Conservation (phyloP, 805 yeast species). For the Pichia exigua region DNA sequence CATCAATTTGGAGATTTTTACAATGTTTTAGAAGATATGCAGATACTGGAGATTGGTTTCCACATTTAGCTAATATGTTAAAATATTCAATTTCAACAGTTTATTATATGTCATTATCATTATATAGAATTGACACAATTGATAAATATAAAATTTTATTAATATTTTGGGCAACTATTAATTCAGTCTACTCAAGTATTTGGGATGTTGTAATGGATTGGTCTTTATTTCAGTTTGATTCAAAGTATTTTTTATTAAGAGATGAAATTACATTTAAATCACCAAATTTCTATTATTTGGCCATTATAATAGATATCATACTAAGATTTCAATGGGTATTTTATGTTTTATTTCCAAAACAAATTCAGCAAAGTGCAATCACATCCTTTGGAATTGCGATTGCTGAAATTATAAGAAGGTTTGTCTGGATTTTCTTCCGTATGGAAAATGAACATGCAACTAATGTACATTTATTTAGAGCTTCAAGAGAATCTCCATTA, state of each 20-base stretch:
- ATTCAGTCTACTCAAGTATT: constrained; percentile 57
- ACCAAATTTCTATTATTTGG: constrained; percentile 60
- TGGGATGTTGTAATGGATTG: constrained; percentile 98
- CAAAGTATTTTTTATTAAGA: constrained; percentile 53
- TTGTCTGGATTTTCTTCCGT: constrained; percentile 85
- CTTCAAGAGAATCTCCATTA: constrained; percentile 77
- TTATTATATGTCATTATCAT: constrained; percentile 66
- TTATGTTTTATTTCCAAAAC: constrained; percentile 67
- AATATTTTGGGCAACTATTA: constrained; percentile 65
- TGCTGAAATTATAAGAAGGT: constrained; percentile 76
- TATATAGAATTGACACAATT: constrained; percentile 59
- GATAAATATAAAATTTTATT: constrained; percentile 45
- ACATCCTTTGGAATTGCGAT: constrained; percentile 78
- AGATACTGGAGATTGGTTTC: constrained; percentile 94
- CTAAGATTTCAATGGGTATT: constrained; percentile 89
- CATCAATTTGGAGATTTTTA: constrained; percentile 82
- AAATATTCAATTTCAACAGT: constrained; percentile 64
- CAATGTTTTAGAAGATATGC: constrained; percentile 88
- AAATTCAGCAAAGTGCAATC: constrained; percentile 80
- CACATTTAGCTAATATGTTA: constrained; percentile 82
- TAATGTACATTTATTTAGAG: constrained; percentile 76
- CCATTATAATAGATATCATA: constrained; percentile 65
- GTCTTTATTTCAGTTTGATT: constrained; percentile 69
- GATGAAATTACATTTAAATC: constrained; percentile 59
- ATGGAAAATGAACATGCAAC: constrained; percentile 96